phyloP scores from a whole-genome alignment of 768 basidiomycete species.

The Flagelloscypha sp. region DNA sequence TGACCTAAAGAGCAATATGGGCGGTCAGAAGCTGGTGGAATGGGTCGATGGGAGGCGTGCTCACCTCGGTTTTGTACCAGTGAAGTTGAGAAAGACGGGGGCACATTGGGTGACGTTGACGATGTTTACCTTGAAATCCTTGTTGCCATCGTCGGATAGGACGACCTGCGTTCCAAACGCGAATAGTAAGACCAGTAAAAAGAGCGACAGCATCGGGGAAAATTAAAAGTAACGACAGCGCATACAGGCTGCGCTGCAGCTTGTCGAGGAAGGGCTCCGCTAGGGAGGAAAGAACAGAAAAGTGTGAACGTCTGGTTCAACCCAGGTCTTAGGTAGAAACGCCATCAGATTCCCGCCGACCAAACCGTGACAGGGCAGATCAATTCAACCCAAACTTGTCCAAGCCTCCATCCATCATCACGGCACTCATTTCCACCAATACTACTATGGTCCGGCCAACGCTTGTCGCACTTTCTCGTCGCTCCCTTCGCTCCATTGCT shows the following conservation, averaged over 20 bases:
- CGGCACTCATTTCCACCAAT: neutral
- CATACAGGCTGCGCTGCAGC: conserved; percentile 19
- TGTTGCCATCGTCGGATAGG: conserved; percentile 18
- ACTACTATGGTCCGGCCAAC: neutral
- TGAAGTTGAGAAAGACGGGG: conserved; percentile 37
- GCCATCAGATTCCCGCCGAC: conserved; percentile 9
- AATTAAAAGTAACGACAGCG: conserved; percentile 13
- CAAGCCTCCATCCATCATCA: conserved; percentile 15
- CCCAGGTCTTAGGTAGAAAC: conserved; percentile 13
- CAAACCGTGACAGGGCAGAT: conserved; percentile 27
- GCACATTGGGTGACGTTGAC: conserved; percentile 47
- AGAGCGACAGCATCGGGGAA: conserved; percentile 18
- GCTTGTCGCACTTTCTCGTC: neutral
- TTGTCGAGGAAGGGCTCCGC: conserved; percentile 26
- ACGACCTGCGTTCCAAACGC: conserved; percentile 33
- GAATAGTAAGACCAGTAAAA: conserved; percentile 24
- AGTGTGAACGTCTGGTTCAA: too few relatives aligned
- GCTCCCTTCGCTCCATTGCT: neutral
- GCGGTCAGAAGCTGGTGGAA: too few relatives aligned
- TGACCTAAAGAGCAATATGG: too few relatives aligned
- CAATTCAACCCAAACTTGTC: conserved; percentile 10
- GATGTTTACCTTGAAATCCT: conserved; percentile 27
- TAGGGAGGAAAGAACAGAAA: conserved; percentile 17
- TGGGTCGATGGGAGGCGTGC: conserved; percentile 33
- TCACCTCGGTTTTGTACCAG: conserved; percentile 26